Base-by-base conservation (phyloP, 2,329 filamentous ascomycete species). In the Colletotrichum gloeosporioides region DNA sequence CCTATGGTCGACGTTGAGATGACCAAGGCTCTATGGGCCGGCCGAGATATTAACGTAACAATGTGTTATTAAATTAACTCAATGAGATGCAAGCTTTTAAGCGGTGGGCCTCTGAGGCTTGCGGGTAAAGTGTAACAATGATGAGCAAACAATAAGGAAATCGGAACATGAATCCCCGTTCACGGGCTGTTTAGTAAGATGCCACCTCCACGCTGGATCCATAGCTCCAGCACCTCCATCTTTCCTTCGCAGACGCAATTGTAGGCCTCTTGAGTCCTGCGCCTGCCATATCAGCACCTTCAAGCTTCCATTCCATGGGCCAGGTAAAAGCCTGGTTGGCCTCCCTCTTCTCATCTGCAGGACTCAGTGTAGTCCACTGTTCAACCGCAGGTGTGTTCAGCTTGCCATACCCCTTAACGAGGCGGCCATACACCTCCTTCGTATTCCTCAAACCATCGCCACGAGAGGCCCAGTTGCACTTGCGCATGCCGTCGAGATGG, bases 401-500 rank as follows among this genome's bases (percentile, higher is more conserved):
- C 12, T 64, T 74, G 55, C 79, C 79, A 55, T 80, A 80, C 16
- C 69, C 59, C 16, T 64, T 72, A n/a, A 22, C 16, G n/a, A 81
- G 69, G 18, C 78, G 59, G 5, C 70, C 71, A n/a, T 75, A 69
- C 5, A 78, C 59, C 6, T 68, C 75, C 13, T 36, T 27, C 25
- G 76, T 75, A 4, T 36, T 73, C 16, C 69, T 66, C 67, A 69
- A 29, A 18, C 73, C 66, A 29, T 78, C 77, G 6, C 77, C 69
- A 12, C 79, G 68, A 12, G 74, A 59, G 1, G 78, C 77, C 79
- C 79, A 79, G 15, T 77, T 79, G 71, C 79, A 80, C 8, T 79
- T 75, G 4, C 80, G 77, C 62, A 80, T 65, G n/a, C 79, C 79
- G 44, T 79, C 78, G 9, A 80, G 75, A 39, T 80, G 79, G 4